Evolutionary conservation across 1,284 basidiomycete genomes (phyloP).

Genomic region (Boletellus deceptivus): DNA sequence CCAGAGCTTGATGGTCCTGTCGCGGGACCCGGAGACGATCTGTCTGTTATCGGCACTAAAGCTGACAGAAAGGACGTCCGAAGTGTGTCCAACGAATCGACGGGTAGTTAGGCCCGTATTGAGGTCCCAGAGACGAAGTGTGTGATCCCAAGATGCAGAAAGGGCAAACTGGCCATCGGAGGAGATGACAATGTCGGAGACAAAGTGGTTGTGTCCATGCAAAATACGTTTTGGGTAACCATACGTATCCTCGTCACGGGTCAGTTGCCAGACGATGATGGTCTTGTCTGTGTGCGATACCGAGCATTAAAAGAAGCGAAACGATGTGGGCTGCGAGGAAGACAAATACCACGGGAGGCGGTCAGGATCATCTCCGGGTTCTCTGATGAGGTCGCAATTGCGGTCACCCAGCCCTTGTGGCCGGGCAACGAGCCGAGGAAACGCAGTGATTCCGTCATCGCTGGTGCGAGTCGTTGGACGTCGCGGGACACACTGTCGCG

Average conservation of each 20-base stretch:
- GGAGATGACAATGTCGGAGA: constrained; percentile 98
- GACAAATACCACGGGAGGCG: constrained; percentile 84
- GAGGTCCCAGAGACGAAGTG: constrained; percentile 98
- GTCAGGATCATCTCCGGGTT: constrained; percentile 97
- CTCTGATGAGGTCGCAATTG: constrained; percentile 95
- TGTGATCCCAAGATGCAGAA: constrained; percentile 99
- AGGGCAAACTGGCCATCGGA: constrained; percentile 99
- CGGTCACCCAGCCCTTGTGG: constrained; percentile 96
- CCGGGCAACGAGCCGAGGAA: constrained; percentile 92
- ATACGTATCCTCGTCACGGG: constrained; percentile 90
- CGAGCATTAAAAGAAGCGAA: constrained; percentile 23
- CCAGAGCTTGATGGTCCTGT: constrained; percentile 99
- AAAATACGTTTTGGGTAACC: constrained; percentile 97
- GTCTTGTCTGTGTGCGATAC: constrained; percentile 93
- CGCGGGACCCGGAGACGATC: constrained; percentile 97
- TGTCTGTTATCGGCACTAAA: constrained; percentile 98
- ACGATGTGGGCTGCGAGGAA: constrained; percentile 9
- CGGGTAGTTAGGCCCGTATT: constrained; percentile 94
- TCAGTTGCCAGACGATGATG: constrained; percentile 99
- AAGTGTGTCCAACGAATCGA: constrained; percentile 97
- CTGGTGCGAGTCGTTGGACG: constrained; percentile 38
- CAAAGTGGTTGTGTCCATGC: constrained; percentile 99
- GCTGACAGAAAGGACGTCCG: constrained; percentile 96
- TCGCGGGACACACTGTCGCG: constrained; percentile 29
- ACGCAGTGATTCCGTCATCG: constrained; percentile 84